Evolutionary conservation across 805 yeast species (phyloP), one percentile per base, ranked within the genome.

Genomic region (Myxozyma sirexii): DNA sequence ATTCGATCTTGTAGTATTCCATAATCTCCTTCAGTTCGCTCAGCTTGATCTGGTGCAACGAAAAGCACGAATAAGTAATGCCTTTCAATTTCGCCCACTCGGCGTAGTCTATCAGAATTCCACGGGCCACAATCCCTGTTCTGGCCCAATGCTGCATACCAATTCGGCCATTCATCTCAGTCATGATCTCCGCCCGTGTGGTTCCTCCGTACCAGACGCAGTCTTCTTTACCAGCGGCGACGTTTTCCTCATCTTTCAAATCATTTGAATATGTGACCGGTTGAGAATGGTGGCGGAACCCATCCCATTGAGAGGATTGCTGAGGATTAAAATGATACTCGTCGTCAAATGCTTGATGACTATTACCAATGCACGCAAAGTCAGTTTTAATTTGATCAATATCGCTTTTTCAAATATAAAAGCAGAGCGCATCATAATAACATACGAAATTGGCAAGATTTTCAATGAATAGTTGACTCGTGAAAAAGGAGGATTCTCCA

Each of bases 61-160:
- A 51, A 38, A 68, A 63, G 21, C 66, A 58, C 31, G 57, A 58
- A 51, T 67, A 68, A 33, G 37, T 44, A 37, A 63, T 60, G 1
- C 67, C 62, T 13, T 61, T 57, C 15, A 41, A 24, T 27, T 54
- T 55, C 38, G 70, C 70, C 67, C 68, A 69, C n/a, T 52, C 29
- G 15, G 62, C 67, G 57, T 68, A 69, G 56, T 69, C 72, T 5
- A 69, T 44, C 29, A 69, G 54, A 2, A 69, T 62, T 12, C 72
- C 72, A 8, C 72, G 60, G 6, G 70, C 68, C 23, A 64, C 69
- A 17, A 69, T 68, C 2, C 72, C 72, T n/a, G 66, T 49, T 19
- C 66, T 50, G 5, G 72, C 71, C 69, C 68, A 65, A 45, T 51
- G 67, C 38, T 63, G 68, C 29, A 63, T 67, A n/a, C 69, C 67